Evolutionary conservation across 2,329 filamentous ascomycete species (phyloP).

Genomic region (Colletotrichum sp.): DNA sequence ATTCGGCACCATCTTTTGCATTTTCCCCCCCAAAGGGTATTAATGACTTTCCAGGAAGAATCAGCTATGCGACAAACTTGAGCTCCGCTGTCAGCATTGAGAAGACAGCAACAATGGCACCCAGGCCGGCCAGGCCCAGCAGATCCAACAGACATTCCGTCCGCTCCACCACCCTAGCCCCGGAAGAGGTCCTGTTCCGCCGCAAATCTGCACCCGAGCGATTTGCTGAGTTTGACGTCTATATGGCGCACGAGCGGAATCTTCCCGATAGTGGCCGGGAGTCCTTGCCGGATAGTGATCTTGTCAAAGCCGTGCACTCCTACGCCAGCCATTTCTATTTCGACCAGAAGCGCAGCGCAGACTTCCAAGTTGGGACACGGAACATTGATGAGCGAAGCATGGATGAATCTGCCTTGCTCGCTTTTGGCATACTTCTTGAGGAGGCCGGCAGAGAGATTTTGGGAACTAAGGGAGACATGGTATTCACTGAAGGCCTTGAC

Average conservation of each 20-base stretch:
- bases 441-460: conserved; percentile 68
- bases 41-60: conserved; percentile 7
- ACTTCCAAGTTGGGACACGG: conserved; percentile 24
- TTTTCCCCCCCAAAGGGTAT: not conserved
- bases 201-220: conserved; percentile 67
- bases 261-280: conserved; percentile 50
- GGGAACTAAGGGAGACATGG: conserved; percentile 70
- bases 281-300: conserved; percentile 69
- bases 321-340: conserved; percentile 74
- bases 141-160: conserved; percentile 27
- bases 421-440: conserved; percentile 77
- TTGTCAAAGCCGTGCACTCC: conserved; percentile 71
- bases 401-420: conserved; percentile 80
- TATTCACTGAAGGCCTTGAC: conserved; percentile 67
- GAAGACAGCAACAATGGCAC: not conserved
- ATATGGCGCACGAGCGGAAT: conserved; percentile 67
- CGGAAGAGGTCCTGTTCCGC: conserved; percentile 76
- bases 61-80: not conserved
- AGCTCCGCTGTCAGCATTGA: not conserved
- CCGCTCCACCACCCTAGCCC: conserved; percentile 53
- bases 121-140: not conserved
- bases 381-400: conserved; percentile 64
- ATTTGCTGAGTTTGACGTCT: conserved; percentile 75
- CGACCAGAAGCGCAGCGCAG: conserved; percentile 24
- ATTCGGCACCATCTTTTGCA: not conserved